These are phyloP conservation scores for Eleusine coracana DNA, from an alignment of 176 grass and related monocot species.

Conservation along the genomic window DNA sequence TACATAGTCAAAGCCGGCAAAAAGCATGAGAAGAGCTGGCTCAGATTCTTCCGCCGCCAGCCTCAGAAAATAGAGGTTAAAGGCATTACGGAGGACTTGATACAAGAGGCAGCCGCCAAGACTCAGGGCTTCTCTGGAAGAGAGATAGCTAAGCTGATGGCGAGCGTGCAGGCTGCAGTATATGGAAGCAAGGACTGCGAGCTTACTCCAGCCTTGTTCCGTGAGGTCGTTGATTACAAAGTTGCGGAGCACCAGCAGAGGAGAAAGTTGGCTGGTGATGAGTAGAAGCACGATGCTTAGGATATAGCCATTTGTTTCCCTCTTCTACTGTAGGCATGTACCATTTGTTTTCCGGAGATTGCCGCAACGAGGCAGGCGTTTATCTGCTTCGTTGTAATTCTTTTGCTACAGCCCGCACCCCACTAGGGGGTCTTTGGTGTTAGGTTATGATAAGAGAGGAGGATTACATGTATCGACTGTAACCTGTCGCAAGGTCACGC, in stretches of 20 bases:
- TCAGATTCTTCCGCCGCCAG: conserved; percentile 60
- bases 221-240: conserved; percentile 95
- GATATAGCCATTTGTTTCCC: background rate
- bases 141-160: conserved; percentile 92
- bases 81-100: conserved; percentile 74
- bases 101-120: conserved; percentile 79
- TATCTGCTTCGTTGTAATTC: conserved; percentile 34
- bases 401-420: conserved; percentile 42
- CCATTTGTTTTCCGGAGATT: conserved; percentile 21
- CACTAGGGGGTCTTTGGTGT: conserved; percentile 32
- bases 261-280: conserved; percentile 65
- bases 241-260: conserved; percentile 94
- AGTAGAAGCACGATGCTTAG: conserved; percentile 46
- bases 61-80: conserved; percentile 86
- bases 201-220: conserved; percentile 73
- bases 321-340: conserved; percentile 12
- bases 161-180: conserved; percentile 78
- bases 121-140: conserved; percentile 95
- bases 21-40: conserved; percentile 54
- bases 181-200: conserved; percentile 92
- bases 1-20: conserved; percentile 78
- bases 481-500: conserved; percentile 5
- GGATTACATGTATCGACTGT: conserved; percentile 9
- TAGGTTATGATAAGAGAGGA: conserved; percentile 3
- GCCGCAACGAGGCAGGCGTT: background rate